phyloP scores from a whole-genome alignment of 2,329 filamentous ascomycete species.

The Gaeumannomyces sp. region DNA sequence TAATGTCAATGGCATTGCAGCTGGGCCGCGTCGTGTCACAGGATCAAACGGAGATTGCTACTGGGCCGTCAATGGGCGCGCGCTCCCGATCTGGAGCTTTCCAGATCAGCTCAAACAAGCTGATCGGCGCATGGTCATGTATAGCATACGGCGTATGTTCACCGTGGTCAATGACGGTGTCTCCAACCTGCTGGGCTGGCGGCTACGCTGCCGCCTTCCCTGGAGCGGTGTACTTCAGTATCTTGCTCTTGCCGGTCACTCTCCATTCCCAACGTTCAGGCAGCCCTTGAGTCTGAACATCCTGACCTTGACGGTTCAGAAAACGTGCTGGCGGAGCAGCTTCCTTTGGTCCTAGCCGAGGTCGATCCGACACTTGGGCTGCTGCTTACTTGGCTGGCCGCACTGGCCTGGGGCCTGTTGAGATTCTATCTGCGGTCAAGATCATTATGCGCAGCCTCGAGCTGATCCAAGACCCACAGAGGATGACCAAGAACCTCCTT shows the following conservation, averaged over 20 bases:
- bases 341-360: conserved; percentile 55
- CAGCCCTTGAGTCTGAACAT: conserved; percentile 47
- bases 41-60: conserved; percentile 1
- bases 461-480: conserved; percentile 40
- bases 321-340: conserved; percentile 49
- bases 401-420: conserved; percentile 58
- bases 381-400: conserved; percentile 58
- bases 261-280: conserved; percentile 51
- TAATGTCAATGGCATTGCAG: neutral
- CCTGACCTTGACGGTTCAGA: conserved; percentile 36
- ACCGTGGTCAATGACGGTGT: conserved; percentile 1
- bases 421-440: conserved; percentile 61
- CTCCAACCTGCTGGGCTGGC: conserved; percentile 9
- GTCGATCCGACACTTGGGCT: conserved; percentile 64
- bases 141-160: conserved; percentile 37
- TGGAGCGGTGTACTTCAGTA: conserved; percentile 52
- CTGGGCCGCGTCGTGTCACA: neutral
- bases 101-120: conserved; percentile 40
- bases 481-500: conserved; percentile 24
- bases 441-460: conserved; percentile 65
- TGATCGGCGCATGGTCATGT: conserved; percentile 60
- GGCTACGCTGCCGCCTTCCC: conserved; percentile 36
- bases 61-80: conserved; percentile 5
- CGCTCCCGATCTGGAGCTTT: conserved; percentile 7
- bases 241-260: conserved; percentile 55